Base-by-base conservation (phyloP, 768 basidiomycete species). In the Lentinula boryana region DNA sequence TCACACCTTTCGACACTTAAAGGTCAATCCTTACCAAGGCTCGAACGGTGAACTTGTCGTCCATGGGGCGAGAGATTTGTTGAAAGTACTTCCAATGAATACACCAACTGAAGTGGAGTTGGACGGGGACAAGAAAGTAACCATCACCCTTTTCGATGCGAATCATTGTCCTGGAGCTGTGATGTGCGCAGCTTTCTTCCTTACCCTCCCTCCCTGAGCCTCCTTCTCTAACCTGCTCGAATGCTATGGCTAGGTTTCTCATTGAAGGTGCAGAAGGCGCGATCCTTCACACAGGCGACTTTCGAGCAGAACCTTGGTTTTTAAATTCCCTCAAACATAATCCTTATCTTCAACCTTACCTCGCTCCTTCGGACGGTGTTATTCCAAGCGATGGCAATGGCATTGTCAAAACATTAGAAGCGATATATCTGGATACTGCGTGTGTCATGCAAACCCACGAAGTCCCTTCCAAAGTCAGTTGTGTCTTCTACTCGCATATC, bases 81-180 rank as follows among this genome's bases (percentile, higher is more conserved):
- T 91, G 90, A 79, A 76, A 66, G 65, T 82, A 1, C 65, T 90
- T 48, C 82, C 84, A 0, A 67, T 90, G 56, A 79, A 93, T 61
- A 80, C 79, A 2, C 91, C 93, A 0, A 88, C 84, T 0, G 61
- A 69, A 35, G 77, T 87, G 33, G 82, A 86, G 38, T 70, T 95
- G 16, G 80, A 78, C 4, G 74, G 80, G 23, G 74, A 75, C 7
- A 82, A 87, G 65, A 71, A 69, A 3, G 87, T 96, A 9, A 85
- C 79, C 0, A 79, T 97, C 60, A 95, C 93, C 0, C 78, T 90
- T 9, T 71, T 97, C 7, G 91, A 95, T 67, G 95, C 95, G 0
- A 97, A 97, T 68, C 95, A 98, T 70, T 97, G 95, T 69, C 95
- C 93, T 10, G 95, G 95, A 0, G 88, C 94, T 0, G 88, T 93